Base-by-base conservation (phyloP, 2,329 filamentous ascomycete genomes). In the Phialophora chinensis region DNA sequence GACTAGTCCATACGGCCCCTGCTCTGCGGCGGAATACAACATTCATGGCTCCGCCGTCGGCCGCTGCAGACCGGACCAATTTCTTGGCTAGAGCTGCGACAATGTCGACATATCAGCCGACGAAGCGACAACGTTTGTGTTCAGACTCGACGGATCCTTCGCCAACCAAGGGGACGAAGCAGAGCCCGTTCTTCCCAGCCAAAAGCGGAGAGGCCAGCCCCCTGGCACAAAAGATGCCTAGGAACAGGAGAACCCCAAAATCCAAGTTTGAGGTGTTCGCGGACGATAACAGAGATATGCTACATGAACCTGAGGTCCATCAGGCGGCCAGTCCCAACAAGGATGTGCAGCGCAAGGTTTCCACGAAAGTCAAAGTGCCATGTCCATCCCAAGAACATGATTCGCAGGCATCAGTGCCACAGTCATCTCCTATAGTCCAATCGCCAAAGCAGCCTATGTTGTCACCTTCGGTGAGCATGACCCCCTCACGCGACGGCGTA, bases 91-190 rank as follows among this genome's bases (percentile, higher is more conserved):
- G 77, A 60, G 75, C 77, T 38, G 74, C 78, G 8, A 76, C 72
- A 20, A 70, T 75, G 14, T 79, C 83, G 7, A 77, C 81, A 42
- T 78, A 81, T 62, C 80, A 82, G 47, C 80, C 84, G 12, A 75
- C 74, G 11, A 86, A 86, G 72, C 76, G 84, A 62, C 81, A 81
- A 69, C 78, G 84, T 50, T 76, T 86, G 7, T 86, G 84, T 72
- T 82, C 82, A 5, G 83, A 85, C 55, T 70, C 74, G 0, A 75
- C 77, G 8, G 77, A 79, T 17, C 77, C 77, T 5, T 72, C 71
- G 10, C 68, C 74, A 17, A 74, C 77, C 11, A 72, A 73, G 53
- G 76, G 76, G 14, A 72, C 77, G 54, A 75, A 75, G 60, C 77
- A 78, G 65, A 86, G 84, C 71, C 80, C 77, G 1, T 86, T 85